phyloP scores from a whole-genome alignment of 371 early-diverging fungal genomes.

The Mortierella sp. region DNA sequence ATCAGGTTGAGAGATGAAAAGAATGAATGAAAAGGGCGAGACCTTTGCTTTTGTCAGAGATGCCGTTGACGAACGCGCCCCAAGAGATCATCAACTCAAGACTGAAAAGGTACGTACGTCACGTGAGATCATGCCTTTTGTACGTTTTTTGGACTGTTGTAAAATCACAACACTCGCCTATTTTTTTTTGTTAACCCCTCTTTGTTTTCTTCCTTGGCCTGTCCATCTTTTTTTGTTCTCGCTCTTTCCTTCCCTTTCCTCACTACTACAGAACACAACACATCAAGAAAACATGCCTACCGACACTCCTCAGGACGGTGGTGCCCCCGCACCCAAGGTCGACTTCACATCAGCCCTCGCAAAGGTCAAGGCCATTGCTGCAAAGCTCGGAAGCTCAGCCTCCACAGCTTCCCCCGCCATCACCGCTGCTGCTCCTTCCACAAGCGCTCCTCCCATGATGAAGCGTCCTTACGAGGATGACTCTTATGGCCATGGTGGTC shows the following conservation, averaged over 20 bases:
- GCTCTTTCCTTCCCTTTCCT: not conserved
- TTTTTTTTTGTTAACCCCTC: not conserved
- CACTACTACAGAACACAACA: not conserved
- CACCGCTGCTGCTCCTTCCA: conserved; percentile 31
- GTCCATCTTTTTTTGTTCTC: not conserved
- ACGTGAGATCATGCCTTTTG: not conserved
- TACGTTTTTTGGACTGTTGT: not conserved
- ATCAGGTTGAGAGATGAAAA: conserved; percentile 1
- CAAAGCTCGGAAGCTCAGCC: conserved; percentile 68
- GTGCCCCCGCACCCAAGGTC: conserved; percentile 57
- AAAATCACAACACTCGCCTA: not conserved
- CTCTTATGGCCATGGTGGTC: conserved; percentile 50
- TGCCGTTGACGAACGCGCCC: conserved; percentile 9
- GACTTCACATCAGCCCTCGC: conserved; percentile 82
- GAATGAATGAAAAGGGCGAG: not conserved
- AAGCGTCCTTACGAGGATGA: conserved; percentile 57
- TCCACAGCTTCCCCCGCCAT: conserved; percentile 45
- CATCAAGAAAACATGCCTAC: conserved; percentile 36
- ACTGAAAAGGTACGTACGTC: not conserved
- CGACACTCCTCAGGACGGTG: conserved; percentile 48
- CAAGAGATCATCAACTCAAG: too few relatives aligned
- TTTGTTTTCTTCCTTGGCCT: not conserved
- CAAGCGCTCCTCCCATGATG: conserved; percentile 26
- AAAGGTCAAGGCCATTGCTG: conserved; percentile 90
- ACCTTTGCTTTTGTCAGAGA: not conserved